Percentiles rank a stretch among this genome's conserved stretches.
Evolutionary conservation across 176 grass and related monocot genomes (phyloP).

Genomic region (Microstegium vimineum): DNA sequence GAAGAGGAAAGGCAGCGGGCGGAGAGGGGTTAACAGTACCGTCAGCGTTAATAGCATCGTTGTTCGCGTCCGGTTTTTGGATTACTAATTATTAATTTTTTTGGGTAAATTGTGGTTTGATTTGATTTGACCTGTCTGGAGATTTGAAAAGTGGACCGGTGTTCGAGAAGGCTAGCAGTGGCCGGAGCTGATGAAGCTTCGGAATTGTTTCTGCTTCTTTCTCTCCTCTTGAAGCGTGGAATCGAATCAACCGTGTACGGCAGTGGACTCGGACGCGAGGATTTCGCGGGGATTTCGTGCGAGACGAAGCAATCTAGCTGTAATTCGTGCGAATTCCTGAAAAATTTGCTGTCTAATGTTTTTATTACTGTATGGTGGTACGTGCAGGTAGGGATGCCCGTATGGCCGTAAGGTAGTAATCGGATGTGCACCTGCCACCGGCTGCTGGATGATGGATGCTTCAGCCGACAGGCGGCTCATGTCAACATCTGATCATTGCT

Average conservation of each 20-base stretch:
- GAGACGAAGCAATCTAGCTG: background rate
- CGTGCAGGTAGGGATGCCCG: too few species aligned
- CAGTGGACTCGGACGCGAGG: background rate
- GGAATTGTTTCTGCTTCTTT: background rate
- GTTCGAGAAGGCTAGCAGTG: background rate
- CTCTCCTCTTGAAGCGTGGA: background rate
- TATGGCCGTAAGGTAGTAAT: too few species aligned
- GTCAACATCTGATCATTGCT: background rate
- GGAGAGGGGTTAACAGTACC: constrained; percentile 36
- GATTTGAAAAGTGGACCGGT: constrained; percentile 26
- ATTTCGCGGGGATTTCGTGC: background rate
- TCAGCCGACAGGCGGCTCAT: background rate
- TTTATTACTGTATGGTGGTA: background rate
- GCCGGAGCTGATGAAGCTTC: background rate
- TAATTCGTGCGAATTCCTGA: background rate
- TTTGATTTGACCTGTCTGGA: background rate
- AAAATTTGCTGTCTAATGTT: background rate
- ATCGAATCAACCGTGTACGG: background rate
- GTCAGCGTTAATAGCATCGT: constrained; percentile 26
- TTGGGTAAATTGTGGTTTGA: background rate
- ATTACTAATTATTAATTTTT: background rate
- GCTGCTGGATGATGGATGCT: background rate
- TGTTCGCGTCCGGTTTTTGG: background rate
- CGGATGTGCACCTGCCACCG: background rate
- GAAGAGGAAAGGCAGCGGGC: background rate